A percentile compares a stretch with the other conserved stretches of the same genome.
phyloP scores from a whole-genome alignment of 495 filamentous ascomycete species.

The Aspergillus nanangensis region DNA sequence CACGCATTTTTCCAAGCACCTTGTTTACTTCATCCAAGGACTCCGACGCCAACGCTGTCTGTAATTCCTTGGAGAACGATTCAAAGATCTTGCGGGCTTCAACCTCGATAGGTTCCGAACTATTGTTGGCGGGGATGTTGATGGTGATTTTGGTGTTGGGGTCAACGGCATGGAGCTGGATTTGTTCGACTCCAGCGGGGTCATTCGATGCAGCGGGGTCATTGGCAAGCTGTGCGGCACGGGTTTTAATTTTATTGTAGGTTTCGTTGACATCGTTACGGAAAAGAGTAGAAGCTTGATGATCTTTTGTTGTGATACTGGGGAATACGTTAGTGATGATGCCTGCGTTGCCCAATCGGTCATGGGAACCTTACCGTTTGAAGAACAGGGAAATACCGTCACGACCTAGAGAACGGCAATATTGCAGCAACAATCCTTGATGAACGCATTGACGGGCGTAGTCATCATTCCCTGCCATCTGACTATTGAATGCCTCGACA shows the following conservation, averaged over 20 bases:
- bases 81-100: constrained; percentile 75
- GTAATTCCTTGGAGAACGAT: constrained; percentile 73
- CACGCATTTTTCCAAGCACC: constrained; percentile 88
- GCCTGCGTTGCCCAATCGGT: too few relatives aligned
- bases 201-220: constrained; percentile 61
- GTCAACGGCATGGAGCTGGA: constrained; percentile 94
- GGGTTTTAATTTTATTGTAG: constrained; percentile 72
- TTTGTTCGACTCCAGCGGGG: constrained; percentile 83
- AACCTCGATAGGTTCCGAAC: constrained; percentile 60
- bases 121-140: constrained; percentile 57
- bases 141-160: constrained; percentile 93
- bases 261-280: constrained; percentile 86
- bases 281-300: constrained; percentile 91
- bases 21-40: constrained; percentile 92
- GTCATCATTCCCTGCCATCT: constrained; percentile 68
- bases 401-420: constrained; percentile 81
- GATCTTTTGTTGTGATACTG: constrained; percentile 83
- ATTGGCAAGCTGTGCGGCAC: constrained; percentile 70
- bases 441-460: constrained; percentile 88
- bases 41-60: constrained; percentile 76
- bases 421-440: constrained; percentile 87
- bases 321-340: constrained; percentile 4
- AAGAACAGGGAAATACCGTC: constrained; percentile 94
- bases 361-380: constrained; percentile 54
- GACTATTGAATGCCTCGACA: constrained; percentile 83